Conservation (phyloP, 495 filamentous ascomycete species). For the Xylaria cubensis region DNA sequence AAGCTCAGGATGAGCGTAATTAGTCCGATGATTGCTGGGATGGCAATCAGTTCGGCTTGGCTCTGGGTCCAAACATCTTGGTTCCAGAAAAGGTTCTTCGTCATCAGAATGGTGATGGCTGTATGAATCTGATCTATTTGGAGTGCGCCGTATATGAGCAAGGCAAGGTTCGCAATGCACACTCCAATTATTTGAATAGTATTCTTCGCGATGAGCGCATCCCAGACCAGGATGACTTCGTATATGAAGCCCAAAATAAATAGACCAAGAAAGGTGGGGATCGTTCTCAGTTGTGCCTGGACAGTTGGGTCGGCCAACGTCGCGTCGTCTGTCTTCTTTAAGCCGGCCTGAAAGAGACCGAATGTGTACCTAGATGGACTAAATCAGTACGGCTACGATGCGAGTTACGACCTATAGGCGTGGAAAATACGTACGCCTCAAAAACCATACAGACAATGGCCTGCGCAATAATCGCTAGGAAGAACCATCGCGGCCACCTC, state of each 20-base stretch:
- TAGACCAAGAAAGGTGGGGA: constrained; percentile 90
- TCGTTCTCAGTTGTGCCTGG: constrained; percentile 66
- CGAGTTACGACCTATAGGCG: too few relatives aligned
- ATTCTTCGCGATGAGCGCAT: constrained; percentile 93
- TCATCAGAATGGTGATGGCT: constrained; percentile 63
- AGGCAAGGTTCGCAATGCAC: constrained; percentile 86
- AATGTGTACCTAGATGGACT: constrained; percentile 69
- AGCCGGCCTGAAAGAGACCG: constrained; percentile 65
- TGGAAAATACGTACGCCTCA: constrained; percentile 72
- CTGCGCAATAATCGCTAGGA: constrained; percentile 75
- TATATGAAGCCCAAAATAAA: constrained; percentile 98
- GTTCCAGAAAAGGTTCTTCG: constrained; percentile 34
- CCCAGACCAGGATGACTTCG: constrained; percentile 85
- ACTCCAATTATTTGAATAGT: constrained; percentile 98
- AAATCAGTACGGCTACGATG: background rate
- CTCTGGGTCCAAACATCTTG: constrained; percentile 68
- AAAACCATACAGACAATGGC: constrained; percentile 78
- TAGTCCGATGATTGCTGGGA: constrained; percentile 82
- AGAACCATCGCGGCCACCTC: constrained; percentile 87
- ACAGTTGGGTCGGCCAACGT: constrained; percentile 35
- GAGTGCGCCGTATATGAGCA: constrained; percentile 90
- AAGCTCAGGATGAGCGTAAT: constrained; percentile 74
- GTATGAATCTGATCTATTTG: constrained; percentile 87
- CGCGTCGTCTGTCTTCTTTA: constrained; percentile 40
- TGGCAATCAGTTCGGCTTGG: constrained; percentile 80